Base-by-base conservation (phyloP, 2,329 filamentous ascomycete genomes). In the Apiospora pterosperma region DNA sequence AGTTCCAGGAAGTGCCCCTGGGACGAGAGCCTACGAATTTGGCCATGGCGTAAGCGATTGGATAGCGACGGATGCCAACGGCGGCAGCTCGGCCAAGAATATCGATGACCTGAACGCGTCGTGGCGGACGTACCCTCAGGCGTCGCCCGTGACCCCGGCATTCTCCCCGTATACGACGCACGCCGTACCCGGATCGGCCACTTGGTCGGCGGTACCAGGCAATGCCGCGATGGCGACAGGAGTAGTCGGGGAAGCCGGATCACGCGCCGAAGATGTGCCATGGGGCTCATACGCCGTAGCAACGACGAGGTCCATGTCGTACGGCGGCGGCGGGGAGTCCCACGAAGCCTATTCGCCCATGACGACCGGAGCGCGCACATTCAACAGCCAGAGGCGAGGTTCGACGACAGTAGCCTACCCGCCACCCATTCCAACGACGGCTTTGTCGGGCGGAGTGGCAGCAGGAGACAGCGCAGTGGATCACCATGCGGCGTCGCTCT, bases 71-170 rank as follows among this genome's bases (percentile, higher is more conserved):
- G 81, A 84, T 3, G 70, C 77, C 19, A 77, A 74, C 42, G 74
- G 78, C 14, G 76, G 71, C 66, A 36, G 25, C 71, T 25, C 78
- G 21, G 67, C 72, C n/a, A 76, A 80, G 14, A 83, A 82, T 65
- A 71, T 79, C 10, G 75, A 75, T 42, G 81, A 83, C 31, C 68
- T 82, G 66, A 79, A 76, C 64, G 67, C 77, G 11, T 76, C 78
- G 14, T 88, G 85, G 86, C 77, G 81, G 66, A 73, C 79, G 7
- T 85, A 83, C 69, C 72, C 82, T 11, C 77, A 82, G 48, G 84
- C 84, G 44, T 81, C 84, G 8, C 80, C 84, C 11, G 76, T 85
- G 38, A 81, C 81, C 4, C 77, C 83, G 0, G 81, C 80, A 3
- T 84, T 83, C 66, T 82, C 84, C 5, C 79, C 83, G 1, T 87